Evolutionary conservation across 331 rosid genomes (phyloP).

Genomic region (Acacia concinna): DNA sequence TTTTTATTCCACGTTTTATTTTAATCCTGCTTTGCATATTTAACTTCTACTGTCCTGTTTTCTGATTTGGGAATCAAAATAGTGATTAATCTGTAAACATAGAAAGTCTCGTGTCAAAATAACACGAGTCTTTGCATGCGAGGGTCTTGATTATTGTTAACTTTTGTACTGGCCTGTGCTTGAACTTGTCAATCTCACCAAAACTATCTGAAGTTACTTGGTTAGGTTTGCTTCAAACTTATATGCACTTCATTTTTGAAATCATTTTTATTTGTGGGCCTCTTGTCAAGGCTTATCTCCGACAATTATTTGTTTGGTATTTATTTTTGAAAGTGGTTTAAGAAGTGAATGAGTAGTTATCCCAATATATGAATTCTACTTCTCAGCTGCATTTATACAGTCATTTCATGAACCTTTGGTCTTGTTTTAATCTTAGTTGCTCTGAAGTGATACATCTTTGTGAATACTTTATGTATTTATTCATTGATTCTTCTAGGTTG

Average conservation of each 20-base stretch:
- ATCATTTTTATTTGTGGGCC: not conserved
- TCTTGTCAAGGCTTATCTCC: not conserved
- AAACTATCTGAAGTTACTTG: not conserved
- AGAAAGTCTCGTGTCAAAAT: not conserved
- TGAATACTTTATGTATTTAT: not conserved
- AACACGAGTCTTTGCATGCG: not conserved
- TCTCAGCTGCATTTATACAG: constrained; percentile 7
- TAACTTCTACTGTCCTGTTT: constrained; percentile 1
- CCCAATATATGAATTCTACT: constrained; percentile 6
- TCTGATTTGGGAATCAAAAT: constrained; percentile 13
- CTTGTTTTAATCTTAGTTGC: constrained; percentile 12
- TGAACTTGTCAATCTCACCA: not conserved
- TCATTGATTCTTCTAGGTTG: constrained; percentile 58
- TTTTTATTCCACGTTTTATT: not conserved
- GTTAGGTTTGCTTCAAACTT: not conserved
- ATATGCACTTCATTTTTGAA: not conserved
- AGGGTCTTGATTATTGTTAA: constrained; percentile 11
- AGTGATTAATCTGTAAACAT: constrained; percentile 6
- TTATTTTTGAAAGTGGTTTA: not conserved
- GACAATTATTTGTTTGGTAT: not conserved
- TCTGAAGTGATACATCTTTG: constrained; percentile 4
- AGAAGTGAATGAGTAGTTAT: not conserved
- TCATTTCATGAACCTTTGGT: constrained; percentile 1
- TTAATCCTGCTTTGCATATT: not conserved
- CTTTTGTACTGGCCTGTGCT: not conserved